Evolutionary conservation across 2,329 filamentous ascomycete genomes (phyloP), one percentile per base, ranked within the genome.

Genomic region (Rhinocladiella mackenziei): DNA sequence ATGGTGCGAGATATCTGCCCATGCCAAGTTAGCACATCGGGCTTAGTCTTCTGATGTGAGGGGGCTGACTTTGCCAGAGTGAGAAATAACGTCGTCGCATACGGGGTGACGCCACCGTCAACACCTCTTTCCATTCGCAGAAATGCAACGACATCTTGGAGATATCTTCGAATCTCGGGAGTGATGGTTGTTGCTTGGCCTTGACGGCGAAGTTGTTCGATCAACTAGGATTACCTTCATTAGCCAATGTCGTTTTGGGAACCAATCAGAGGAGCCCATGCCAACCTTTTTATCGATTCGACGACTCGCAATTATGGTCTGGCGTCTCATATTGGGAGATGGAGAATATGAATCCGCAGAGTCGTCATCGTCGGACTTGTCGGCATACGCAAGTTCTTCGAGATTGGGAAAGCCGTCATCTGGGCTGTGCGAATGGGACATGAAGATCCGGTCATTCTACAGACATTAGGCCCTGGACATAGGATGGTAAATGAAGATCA

Each of bases 81-180:
- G 31, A 78, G 75, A 45, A 97, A 82, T 59, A 95, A 83, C 35
- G 80, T 78, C 1, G 89, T 95, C 1, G 89, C 87, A 28, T 76
- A 67, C 0, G 91, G 83, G 9, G 86, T 84, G 38, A 94, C 77
- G 30, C 89, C 87, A 10, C 83, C 79, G 13, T 77, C 78, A 18
- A 96, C 85, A 36, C 87, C 89, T 40, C 91, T 83, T 65, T 94
- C 89, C 62, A 94, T 77, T 19, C 92, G 83, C 55, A 97, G 74
- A 62, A 94, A 96, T 2, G 89, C 79, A 38, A 91, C 71, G 26
- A 97, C 79, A 65, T 97, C 91, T 72, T 91, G 83, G 46, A 91
- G 76, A 64, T 97, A 97, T 31, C 86, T 80, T 45, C 79, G 73
- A 2, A 96, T 78, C 54, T 96, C 89, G 14, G 89, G 76, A 45